These are phyloP conservation scores for Stipa capillata DNA, from an alignment of 176 grass and related monocot species.

Conservation along the genomic window DNA sequence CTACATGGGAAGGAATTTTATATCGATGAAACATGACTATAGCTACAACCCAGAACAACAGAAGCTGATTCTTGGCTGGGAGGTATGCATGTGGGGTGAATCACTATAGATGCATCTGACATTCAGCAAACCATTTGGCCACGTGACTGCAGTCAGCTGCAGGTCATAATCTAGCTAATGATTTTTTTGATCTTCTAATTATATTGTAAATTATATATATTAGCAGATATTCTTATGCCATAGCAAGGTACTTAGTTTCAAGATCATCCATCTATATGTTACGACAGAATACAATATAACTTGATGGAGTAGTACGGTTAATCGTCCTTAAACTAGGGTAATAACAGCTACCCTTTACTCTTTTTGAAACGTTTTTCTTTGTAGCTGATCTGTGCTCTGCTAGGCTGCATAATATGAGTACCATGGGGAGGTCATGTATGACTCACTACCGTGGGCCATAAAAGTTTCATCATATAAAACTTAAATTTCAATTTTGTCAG, in stretches of 20 bases:
- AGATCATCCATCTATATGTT: background rate
- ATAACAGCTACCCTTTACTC: background rate
- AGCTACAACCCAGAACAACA: conserved; percentile 55
- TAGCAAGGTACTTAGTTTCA: background rate
- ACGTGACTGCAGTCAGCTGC: conserved; percentile 87
- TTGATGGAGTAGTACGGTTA: background rate
- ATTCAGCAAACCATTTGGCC: conserved; percentile 97
- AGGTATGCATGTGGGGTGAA: conserved; percentile 92
- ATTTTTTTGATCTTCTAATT: background rate
- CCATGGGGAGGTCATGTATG: background rate
- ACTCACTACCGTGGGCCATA: too few species aligned
- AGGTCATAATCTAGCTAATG: conserved; percentile 49
- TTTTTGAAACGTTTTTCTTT: background rate
- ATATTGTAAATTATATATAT: background rate
- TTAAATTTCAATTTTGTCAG: background rate
- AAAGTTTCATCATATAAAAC: too few species aligned
- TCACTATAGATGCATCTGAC: conserved; percentile 80
- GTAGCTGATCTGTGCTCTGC: background rate
- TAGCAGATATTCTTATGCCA: background rate
- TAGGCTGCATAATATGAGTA: background rate
- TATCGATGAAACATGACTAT: conserved; percentile 69
- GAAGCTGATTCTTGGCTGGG: conserved; percentile 79
- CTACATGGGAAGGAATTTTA: conserved; percentile 79
- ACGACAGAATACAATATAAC: background rate
- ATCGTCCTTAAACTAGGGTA: background rate